A percentile compares a stretch with the other conserved stretches of the same genome.
Evolutionary conservation across 768 basidiomycete species (phyloP).

Genomic region (Mrakia frigida): DNA sequence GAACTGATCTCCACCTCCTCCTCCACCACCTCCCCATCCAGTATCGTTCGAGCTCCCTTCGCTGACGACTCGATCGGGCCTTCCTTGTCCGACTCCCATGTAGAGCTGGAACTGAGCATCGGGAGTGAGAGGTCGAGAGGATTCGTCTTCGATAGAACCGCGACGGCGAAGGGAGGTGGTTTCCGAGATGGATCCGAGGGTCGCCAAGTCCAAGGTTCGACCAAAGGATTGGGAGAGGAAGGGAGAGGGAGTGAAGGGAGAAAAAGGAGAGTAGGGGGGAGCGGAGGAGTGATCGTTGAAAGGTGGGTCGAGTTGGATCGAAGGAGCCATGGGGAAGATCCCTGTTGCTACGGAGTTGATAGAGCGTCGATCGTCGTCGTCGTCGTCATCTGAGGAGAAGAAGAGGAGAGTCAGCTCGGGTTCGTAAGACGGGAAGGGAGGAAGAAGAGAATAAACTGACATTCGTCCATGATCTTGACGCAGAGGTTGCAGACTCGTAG

Average conservation of each 20-base stretch:
- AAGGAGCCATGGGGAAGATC: background rate
- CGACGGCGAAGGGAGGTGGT: background rate
- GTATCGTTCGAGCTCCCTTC: background rate
- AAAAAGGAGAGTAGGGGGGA: constrained; percentile 9
- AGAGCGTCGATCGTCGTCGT: constrained; percentile 70
- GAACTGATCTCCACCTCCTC: background rate
- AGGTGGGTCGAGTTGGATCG: constrained; percentile 22
- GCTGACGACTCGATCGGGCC: constrained; percentile 47
- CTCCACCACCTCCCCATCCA: background rate
- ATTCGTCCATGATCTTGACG: constrained; percentile 77
- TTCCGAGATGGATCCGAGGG: constrained; percentile 5
- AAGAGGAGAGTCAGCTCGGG: background rate
- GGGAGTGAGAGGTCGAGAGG: constrained; percentile 56
- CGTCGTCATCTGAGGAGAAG: constrained; percentile 62
- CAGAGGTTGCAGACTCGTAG: constrained; percentile 93
- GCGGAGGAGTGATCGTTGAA: background rate
- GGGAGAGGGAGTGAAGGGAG: background rate
- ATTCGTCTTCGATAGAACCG: background rate
- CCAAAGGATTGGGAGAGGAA: constrained; percentile 1
- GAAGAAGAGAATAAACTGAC: background rate
- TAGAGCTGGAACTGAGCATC: constrained; percentile 46
- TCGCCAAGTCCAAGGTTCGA: background rate
- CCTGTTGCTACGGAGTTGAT: constrained; percentile 56
- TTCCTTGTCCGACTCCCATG: constrained; percentile 12
- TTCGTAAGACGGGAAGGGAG: background rate